Percentiles rank a stretch among this genome's conserved stretches.
Evolutionary conservation across 2,329 filamentous ascomycete genomes (phyloP).

Genomic region (Alternaria brassicicola): DNA sequence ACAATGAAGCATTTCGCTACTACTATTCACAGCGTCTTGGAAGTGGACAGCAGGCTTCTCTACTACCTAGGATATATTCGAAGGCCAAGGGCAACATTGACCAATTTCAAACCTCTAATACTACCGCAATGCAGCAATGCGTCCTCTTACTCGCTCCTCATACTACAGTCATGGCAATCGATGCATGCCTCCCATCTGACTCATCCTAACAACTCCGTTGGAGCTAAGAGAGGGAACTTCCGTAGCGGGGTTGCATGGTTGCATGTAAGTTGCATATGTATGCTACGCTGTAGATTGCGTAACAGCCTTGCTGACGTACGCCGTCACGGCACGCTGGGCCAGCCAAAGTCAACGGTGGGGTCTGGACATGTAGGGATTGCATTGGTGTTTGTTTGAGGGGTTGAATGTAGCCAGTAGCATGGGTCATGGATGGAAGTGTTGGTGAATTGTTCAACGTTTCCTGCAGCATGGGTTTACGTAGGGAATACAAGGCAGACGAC

Average conservation of each 20-base stretch:
- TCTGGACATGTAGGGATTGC: not conserved
- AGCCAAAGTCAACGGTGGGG: not conserved
- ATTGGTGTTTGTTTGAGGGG: not conserved
- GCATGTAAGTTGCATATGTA: conserved; percentile 10
- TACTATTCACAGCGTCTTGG: not conserved
- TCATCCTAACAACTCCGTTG: conserved; percentile 6
- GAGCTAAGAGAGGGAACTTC: not conserved
- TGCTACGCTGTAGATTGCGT: conserved; percentile 6
- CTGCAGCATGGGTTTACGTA: not conserved
- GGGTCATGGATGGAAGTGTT: not conserved
- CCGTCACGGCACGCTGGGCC: not conserved
- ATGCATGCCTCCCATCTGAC: not conserved
- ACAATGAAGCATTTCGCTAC: not conserved
- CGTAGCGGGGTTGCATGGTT: conserved; percentile 1
- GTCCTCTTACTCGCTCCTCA: not conserved
- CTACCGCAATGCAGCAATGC: not conserved
- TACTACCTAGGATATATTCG: not conserved
- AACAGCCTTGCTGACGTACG: conserved; percentile 17
- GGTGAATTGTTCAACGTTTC: not conserved
- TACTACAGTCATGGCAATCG: not conserved
- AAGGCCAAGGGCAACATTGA: not conserved
- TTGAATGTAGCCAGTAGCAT: not conserved
- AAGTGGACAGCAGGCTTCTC: conserved; percentile 6
- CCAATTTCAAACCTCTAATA: not conserved
- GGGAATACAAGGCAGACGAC: not conserved